These are phyloP conservation scores for Thalassiosira profunda DNA, from an alignment of 108 stramenopile genomes.

Conservation along the genomic window DNA sequence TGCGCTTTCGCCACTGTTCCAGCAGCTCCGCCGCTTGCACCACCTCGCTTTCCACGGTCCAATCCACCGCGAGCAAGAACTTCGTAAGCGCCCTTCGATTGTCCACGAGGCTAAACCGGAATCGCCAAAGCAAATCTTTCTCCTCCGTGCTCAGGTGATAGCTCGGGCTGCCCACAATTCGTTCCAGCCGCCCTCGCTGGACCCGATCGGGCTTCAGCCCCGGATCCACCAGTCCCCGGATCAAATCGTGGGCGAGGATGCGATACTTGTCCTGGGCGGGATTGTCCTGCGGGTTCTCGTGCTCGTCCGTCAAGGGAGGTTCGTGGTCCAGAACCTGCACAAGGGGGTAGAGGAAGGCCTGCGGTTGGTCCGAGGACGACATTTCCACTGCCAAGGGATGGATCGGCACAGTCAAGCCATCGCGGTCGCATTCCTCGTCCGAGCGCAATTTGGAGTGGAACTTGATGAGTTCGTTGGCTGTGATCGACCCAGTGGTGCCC, in stretches of 20 bases:
- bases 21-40: slow-evolving; percentile 94
- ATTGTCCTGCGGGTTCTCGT: slow-evolving; percentile 69
- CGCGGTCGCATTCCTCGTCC: slow-evolving; percentile 10
- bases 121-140: slow-evolving; percentile 96
- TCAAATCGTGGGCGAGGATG: slow-evolving; percentile 89
- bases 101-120: slow-evolving; percentile 95
- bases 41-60: slow-evolving; percentile 94
- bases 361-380: slow-evolving; percentile 12
- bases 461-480: slow-evolving; percentile 70
- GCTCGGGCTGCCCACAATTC: slow-evolving; percentile 86
- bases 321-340: slow-evolving; percentile 80
- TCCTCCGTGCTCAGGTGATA: slow-evolving; percentile 89
- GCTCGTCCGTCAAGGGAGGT: slow-evolving; percentile 43
- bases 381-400: slow-evolving; percentile 27
- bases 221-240: slow-evolving; percentile 95
- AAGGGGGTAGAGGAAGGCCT: slow-evolving; percentile 39
- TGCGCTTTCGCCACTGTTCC: slow-evolving; percentile 93
- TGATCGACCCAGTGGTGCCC: slow-evolving; percentile 75
- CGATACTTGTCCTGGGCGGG: slow-evolving; percentile 97
- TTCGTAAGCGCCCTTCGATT: slow-evolving; percentile 94
- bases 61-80: slow-evolving; percentile 96
- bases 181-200: slow-evolving; percentile 80
- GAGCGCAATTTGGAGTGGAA: slow-evolving; percentile 48
- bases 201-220: slow-evolving; percentile 94
- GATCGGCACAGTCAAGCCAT: slow-evolving; percentile 19